Percentiles rank a stretch among this genome's conserved stretches.
Conservation (phyloP, 2,329 filamentous ascomycete genomes). For the Cordyceps pruinosa region DNA sequence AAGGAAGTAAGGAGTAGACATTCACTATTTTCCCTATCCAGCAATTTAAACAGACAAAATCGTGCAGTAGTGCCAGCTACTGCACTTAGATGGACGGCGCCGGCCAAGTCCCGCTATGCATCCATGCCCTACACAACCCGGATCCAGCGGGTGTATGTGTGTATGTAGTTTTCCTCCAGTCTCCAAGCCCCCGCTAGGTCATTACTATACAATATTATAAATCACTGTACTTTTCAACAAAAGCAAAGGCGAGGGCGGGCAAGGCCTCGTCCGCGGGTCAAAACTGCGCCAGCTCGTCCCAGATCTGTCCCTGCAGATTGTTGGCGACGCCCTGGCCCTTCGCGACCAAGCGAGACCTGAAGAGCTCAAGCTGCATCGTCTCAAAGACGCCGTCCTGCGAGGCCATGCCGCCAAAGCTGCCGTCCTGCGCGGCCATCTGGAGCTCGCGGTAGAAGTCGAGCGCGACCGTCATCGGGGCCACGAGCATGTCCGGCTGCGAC, state of each 20-base stretch:
- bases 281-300: constrained; percentile 28
- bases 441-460: constrained; percentile 36
- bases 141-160: neutral
- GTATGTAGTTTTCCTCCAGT: neutral
- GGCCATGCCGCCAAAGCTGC: constrained; percentile 33
- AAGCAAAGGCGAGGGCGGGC: neutral
- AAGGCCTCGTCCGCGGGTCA: neutral
- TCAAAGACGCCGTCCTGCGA: constrained; percentile 38
- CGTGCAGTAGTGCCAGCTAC: constrained; percentile 5
- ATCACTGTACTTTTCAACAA: neutral
- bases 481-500: constrained; percentile 40
- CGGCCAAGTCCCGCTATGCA: neutral
- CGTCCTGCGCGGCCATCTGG: constrained; percentile 32
- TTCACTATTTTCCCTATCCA: neutral
- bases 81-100: neutral
- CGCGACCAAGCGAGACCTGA: constrained; percentile 30
- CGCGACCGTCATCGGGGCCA: constrained; percentile 36
- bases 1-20: neutral
- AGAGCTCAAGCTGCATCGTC: constrained; percentile 39
- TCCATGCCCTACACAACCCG: neutral
- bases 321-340: constrained; percentile 37
- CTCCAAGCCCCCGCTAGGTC: neutral
- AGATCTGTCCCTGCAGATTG: constrained; percentile 31
- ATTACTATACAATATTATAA: constrained; percentile 6
- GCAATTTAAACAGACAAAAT: neutral